These are phyloP conservation scores for Sutorius australiensis DNA, from an alignment of 768 basidiomycete species.

Conservation along the genomic window DNA sequence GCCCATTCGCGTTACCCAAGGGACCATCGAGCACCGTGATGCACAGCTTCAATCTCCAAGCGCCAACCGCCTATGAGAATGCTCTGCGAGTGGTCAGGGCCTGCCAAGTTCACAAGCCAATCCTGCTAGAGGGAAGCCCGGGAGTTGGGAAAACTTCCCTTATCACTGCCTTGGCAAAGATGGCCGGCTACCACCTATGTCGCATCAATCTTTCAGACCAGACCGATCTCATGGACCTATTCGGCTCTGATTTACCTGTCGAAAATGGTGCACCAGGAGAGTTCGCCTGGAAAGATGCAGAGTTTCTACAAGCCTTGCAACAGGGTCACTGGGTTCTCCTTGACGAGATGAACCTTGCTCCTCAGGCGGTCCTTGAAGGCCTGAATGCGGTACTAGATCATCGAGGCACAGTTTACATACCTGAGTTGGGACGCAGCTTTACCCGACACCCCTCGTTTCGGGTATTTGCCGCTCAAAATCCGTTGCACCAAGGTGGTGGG, in stretches of 20 bases:
- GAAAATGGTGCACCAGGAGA: slow-evolving; percentile 89
- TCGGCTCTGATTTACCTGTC: slow-evolving; percentile 93
- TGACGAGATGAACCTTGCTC: slow-evolving; percentile 99
- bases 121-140: slow-evolving; percentile 94
- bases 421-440: slow-evolving; percentile 90
- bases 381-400: slow-evolving; percentile 96
- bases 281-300: slow-evolving; percentile 97
- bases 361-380: slow-evolving; percentile 94
- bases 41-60: slow-evolving; percentile 71
- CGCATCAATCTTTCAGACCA: slow-evolving; percentile 98
- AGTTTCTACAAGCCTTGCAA: slow-evolving; percentile 89
- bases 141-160: slow-evolving; percentile 98
- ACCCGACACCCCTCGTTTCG: slow-evolving; percentile 88
- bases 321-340: slow-evolving; percentile 97
- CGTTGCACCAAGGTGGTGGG: slow-evolving; percentile 91
- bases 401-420: slow-evolving; percentile 90
- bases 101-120: slow-evolving; percentile 85
- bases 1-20: slow-evolving; percentile 66
- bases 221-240: slow-evolving; percentile 93
- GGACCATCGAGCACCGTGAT: slow-evolving; percentile 42
- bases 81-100: slow-evolving; percentile 86
- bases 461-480: slow-evolving; percentile 97
- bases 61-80: slow-evolving; percentile 87
- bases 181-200: slow-evolving; percentile 73
- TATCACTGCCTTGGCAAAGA: slow-evolving; percentile 77